Evolutionary conservation across 176 grass and related monocot species (phyloP).

Genomic region (Hordeum vulgare): DNA sequence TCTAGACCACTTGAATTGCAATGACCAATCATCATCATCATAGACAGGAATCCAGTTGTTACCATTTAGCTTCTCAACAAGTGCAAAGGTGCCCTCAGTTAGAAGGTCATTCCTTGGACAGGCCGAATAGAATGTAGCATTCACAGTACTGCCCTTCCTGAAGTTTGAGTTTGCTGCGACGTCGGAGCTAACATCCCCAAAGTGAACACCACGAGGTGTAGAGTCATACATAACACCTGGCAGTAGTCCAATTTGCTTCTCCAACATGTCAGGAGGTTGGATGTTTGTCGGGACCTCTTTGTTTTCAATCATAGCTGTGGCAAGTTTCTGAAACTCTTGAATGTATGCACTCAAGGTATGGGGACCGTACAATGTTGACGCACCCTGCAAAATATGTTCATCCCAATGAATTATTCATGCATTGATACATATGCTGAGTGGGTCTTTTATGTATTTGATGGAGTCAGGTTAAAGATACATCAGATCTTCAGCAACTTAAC

Average conservation of each 20-base stretch:
- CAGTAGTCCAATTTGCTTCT: conserved; percentile 81
- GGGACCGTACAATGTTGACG: conserved; percentile 85
- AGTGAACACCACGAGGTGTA: conserved; percentile 54
- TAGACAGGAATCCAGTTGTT: conserved; percentile 61
- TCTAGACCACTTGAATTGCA: conserved; percentile 84
- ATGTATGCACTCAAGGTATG: conserved; percentile 96
- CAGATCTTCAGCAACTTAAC: not conserved
- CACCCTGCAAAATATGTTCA: conserved; percentile 44
- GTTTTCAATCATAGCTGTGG: conserved; percentile 55
- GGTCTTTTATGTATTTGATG: not conserved
- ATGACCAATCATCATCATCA: conserved; percentile 88
- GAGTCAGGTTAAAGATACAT: not conserved
- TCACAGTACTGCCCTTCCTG: conserved; percentile 53
- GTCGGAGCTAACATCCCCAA: conserved; percentile 69
- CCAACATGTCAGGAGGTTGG: conserved; percentile 71
- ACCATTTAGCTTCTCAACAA: conserved; percentile 63
- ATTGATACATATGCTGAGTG: not conserved
- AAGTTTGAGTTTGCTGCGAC: conserved; percentile 68
- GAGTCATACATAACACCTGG: conserved; percentile 67
- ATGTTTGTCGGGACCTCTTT: conserved; percentile 41
- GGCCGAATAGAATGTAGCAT: conserved; percentile 82
- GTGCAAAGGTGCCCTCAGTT: conserved; percentile 64
- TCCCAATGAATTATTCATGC: conserved; percentile 4
- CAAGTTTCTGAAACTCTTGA: conserved; percentile 91
- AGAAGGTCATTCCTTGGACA: conserved; percentile 94